Base-by-base conservation (phyloP, 2,329 filamentous ascomycete species). In the Hypoxylon sp. region DNA sequence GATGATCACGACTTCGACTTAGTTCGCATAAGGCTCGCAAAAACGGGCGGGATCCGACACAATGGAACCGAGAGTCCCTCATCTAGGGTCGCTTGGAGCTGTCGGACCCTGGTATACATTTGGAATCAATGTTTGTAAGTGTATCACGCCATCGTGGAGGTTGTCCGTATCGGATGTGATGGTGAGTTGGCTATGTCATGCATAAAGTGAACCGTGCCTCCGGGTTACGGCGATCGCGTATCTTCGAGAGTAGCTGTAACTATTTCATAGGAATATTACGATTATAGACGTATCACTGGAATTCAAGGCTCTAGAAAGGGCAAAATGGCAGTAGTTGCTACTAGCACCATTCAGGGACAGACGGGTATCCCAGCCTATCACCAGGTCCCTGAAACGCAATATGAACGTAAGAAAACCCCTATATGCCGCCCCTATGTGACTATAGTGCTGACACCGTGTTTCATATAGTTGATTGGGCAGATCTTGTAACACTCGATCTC, bases 401-500 rank as follows among this genome's bases (percentile, higher is more conserved):
- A 76, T 51, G 73, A 78, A n/a, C 70, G 75, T 77, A 62, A 69
- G 75, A 41, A 4, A 44, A 3, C 20, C 3, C 10, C n/a, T 13
- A 20, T 28, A 26, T 24, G 4, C 19, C n/a, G 10, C 8, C 34
- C 3, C 32, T 7, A 30, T 6, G 11, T 32, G 34, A 10, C 8
- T 11, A 26, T 30, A 22, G 59, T 44, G 13, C 48, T 64, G 19
- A 68, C 51, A 50, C 8, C 1, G 20, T 39, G 6, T 32, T 8
- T 17, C 32, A 49, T 47, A 74, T 47, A 74, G 71, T 81, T 44
- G 77, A 78, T 26, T 88, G 85, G 83, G 82, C 85, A 1, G 84
- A 88, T 59, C 79, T 88, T 1, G 79, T 84, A 4, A 87, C 84
- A 1, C 79, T 89, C 10, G 85, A 88, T 62, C 78, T 88, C 0